Conservation (phyloP, 495 filamentous ascomycete species). For the Daldinia vernicosa region DNA sequence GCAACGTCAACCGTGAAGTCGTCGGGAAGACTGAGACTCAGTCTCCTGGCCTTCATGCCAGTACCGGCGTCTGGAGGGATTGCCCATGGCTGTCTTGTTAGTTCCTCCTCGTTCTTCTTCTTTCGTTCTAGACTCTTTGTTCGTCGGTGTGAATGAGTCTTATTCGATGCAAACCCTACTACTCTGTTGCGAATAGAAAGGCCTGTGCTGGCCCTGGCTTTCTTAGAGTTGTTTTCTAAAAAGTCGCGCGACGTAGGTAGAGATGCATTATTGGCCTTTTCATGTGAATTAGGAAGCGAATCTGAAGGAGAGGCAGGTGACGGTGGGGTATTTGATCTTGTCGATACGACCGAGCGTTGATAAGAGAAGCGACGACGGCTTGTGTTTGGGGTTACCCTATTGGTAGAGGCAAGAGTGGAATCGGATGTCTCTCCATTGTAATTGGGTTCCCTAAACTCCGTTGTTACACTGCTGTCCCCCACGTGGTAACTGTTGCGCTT, state of each 20-base stretch:
- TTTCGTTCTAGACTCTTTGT: slow-evolving; percentile 45
- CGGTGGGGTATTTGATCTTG: slow-evolving; percentile 63
- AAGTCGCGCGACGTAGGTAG: slow-evolving; percentile 55
- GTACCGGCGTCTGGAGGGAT: slow-evolving; percentile 67
- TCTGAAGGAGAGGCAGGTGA: slow-evolving; percentile 58
- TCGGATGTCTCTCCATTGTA: slow-evolving; percentile 39
- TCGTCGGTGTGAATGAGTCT: slow-evolving; percentile 38
- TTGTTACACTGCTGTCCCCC: slow-evolving; percentile 28
- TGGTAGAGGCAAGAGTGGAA: slow-evolving; percentile 30
- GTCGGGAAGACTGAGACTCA: slow-evolving; percentile 70
- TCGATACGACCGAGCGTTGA: slow-evolving; percentile 56
- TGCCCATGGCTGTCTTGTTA: slow-evolving; percentile 56
- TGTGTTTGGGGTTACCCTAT: slow-evolving; percentile 26
- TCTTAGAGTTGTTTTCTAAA: slow-evolving; percentile 51
- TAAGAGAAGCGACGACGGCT: slow-evolving; percentile 57
- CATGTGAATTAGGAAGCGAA: slow-evolving; percentile 44
- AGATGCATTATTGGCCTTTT: slow-evolving; percentile 45
- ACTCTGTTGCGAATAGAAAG: slow-evolving; percentile 54
- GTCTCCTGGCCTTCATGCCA: slow-evolving; percentile 70
- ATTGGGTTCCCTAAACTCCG: slow-evolving; percentile 37
- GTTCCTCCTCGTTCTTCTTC: slow-evolving; percentile 38
- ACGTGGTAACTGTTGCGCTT: slow-evolving; percentile 42
- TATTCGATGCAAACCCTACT: slow-evolving; percentile 42
- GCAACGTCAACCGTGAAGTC: slow-evolving; percentile 71
- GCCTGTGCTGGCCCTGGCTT: slow-evolving; percentile 59